These are phyloP conservation scores for Fomitopsis betulina DNA, from an alignment of 1,284 basidiomycete species.

Conservation along the genomic window DNA sequence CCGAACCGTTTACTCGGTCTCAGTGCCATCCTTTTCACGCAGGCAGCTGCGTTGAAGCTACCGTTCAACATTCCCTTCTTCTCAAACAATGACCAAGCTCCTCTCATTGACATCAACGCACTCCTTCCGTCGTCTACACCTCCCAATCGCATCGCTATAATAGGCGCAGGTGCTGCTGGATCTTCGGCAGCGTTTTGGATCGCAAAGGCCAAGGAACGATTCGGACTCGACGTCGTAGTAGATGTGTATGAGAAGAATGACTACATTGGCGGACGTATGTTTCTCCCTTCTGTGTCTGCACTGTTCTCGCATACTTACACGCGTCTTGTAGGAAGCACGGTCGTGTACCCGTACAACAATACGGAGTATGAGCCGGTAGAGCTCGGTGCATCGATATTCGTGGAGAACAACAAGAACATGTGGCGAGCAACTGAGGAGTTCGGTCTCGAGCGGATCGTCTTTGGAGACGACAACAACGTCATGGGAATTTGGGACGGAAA, in stretches of 20 bases:
- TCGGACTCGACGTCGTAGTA: constrained; percentile 64
- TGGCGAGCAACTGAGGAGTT: constrained; percentile 80
- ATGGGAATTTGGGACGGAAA: constrained; percentile 85
- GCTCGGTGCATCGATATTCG: constrained; percentile 88
- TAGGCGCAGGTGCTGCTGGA: constrained; percentile 87
- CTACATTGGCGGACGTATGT: constrained; percentile 81
- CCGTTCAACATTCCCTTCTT: constrained; percentile 19
- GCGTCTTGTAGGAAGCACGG: constrained; percentile 60
- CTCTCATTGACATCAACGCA: constrained; percentile 1
- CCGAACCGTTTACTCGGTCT: neutral
- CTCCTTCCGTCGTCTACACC: constrained; percentile 3
- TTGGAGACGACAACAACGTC: constrained; percentile 42
- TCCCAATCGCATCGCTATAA: constrained; percentile 57
- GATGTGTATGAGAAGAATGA: constrained; percentile 78
- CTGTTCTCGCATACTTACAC: neutral
- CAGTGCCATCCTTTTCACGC: neutral
- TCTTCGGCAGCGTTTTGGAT: constrained; percentile 88
- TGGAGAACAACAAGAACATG: constrained; percentile 77
- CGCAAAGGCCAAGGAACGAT: constrained; percentile 64
- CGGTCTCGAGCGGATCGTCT: constrained; percentile 58
- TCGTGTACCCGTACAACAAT: constrained; percentile 76
- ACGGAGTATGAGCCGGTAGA: constrained; percentile 60
- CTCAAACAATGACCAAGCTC: constrained; percentile 9
- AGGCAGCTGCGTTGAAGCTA: constrained; percentile 5
- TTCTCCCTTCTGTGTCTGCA: neutral